Base-by-base conservation (phyloP, 108 stramenopile species). In the Bacterosira constricta region DNA sequence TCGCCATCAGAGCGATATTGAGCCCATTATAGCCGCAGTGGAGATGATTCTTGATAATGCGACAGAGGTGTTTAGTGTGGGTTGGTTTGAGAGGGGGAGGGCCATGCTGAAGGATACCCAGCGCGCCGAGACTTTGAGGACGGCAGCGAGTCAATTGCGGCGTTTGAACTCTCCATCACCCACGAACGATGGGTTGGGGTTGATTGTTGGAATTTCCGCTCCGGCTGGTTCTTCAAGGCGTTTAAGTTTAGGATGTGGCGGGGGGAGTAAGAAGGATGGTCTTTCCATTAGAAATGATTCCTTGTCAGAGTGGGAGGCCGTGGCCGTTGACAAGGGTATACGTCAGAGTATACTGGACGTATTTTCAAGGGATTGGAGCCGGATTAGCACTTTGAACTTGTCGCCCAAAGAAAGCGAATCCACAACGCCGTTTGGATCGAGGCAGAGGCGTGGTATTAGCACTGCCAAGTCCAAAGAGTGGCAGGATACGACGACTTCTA, bases 1-100 rank as follows among this genome's bases (percentile, higher is more conserved):
- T 25, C 71, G 81, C 11, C 95, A 96, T 67, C 92, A 96, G 79
- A 83, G 83, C 74, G 95, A 96, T 64, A 93, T 96, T 77, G 88
- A 90, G 65, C 82, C 95, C 20, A 93, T 93, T 39, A 73, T 93
- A 9, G 89, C 90, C 8, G 90, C 90, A 15, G 69, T 79, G 17
- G 95, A 96, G 65, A 72, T 96, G 38, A 89, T 96, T 50, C 75
- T 96, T 15, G 92, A 96, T 57, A 82, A 80, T 18, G 82, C 88
- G 9, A 29, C 62, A 10, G 87, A 88, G 27, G 73, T 96, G 35
- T 96, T 96, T 72, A 75, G 82, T 26, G 66, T 81, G 54, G 91
- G 88, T 0, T 96, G 95, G 95, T 87, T 71, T 47, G 95, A 96
- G 51, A 61, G 87, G 20, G 93, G 93, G 12, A 83, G 77, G 47